These are phyloP conservation scores for Trifolium dubium DNA, from an alignment of 306 rosid species.

Conservation along the genomic window DNA sequence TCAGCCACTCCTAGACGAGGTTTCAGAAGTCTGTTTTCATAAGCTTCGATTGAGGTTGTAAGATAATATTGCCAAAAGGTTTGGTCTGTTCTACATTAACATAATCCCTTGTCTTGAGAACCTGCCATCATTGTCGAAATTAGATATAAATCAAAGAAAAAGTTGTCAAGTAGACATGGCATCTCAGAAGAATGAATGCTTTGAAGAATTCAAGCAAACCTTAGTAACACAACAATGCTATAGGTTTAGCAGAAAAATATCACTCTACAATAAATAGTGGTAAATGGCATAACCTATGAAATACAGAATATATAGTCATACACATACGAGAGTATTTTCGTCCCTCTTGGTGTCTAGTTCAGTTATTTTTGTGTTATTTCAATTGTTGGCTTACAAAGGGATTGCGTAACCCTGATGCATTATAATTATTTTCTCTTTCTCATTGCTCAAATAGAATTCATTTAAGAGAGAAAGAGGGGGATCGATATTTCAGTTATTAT, in stretches of 20 bases:
- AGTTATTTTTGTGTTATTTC: background rate
- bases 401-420: background rate
- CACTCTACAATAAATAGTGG: background rate
- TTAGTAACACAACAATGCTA: background rate
- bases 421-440: background rate
- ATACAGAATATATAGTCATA: background rate
- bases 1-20: slow-evolving; percentile 61
- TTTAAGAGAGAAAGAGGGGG: background rate
- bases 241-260: background rate
- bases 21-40: slow-evolving; percentile 87
- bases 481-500: background rate
- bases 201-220: slow-evolving; percentile 24
- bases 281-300: slow-evolving; percentile 23
- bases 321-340: background rate
- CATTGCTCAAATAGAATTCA: slow-evolving; percentile 8
- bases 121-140: slow-evolving; percentile 59
- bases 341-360: background rate
- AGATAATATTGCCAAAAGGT: slow-evolving; percentile 68
- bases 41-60: slow-evolving; percentile 82
- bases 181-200: slow-evolving; percentile 1
- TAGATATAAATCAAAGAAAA: slow-evolving; percentile 10
- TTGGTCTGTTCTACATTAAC: slow-evolving; percentile 81
- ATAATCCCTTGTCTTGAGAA: slow-evolving; percentile 96
- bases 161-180: slow-evolving; percentile 7
- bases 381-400: background rate